phyloP scores from a whole-genome alignment of 2,329 filamentous ascomycete species.

The Fusarium chaquense region DNA sequence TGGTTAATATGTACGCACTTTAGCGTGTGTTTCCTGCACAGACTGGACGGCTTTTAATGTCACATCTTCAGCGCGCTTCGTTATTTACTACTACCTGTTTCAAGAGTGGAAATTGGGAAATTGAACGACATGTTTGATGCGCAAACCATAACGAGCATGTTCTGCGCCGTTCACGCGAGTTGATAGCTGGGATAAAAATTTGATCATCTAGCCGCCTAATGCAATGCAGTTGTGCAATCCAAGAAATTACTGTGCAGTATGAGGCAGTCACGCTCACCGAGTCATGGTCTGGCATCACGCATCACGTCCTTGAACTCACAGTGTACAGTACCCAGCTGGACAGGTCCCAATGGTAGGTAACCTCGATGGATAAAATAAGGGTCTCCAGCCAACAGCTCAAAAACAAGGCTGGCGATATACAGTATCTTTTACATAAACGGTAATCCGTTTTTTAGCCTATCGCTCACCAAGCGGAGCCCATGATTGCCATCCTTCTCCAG shows the following conservation, averaged over 20 bases:
- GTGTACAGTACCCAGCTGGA: slow-evolving; percentile 7
- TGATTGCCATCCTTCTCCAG: slow-evolving; percentile 34
- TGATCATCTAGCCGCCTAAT: slow-evolving; percentile 12
- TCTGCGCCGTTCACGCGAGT: neutral
- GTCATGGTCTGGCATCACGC: slow-evolving; percentile 22
- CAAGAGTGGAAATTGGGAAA: slow-evolving; percentile 27
- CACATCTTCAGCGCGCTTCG: neutral
- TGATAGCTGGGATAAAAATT: slow-evolving; percentile 8
- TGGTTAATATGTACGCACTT: slow-evolving; percentile 34
- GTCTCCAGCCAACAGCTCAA: slow-evolving; percentile 15
- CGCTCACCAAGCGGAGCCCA: slow-evolving; percentile 19
- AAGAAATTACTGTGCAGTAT: neutral
- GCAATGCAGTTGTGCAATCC: slow-evolving; percentile 16
- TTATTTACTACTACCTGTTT: slow-evolving; percentile 18
- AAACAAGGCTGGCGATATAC: slow-evolving; percentile 17
- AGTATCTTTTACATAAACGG: slow-evolving; percentile 27
- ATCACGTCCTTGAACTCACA: neutral
- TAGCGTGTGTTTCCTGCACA: neutral
- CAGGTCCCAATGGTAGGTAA: slow-evolving; percentile 20
- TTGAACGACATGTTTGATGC: slow-evolving; percentile 32
- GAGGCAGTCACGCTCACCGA: slow-evolving; percentile 5
- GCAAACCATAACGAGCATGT: slow-evolving; percentile 28
- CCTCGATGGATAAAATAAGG: slow-evolving; percentile 9
- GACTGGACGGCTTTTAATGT: slow-evolving; percentile 25
- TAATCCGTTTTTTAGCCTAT: slow-evolving; percentile 17